Evolutionary conservation across 2,329 filamentous ascomycete genomes (phyloP), one percentile per base, ranked within the genome.

Genomic region (Trichoderma koningii): DNA sequence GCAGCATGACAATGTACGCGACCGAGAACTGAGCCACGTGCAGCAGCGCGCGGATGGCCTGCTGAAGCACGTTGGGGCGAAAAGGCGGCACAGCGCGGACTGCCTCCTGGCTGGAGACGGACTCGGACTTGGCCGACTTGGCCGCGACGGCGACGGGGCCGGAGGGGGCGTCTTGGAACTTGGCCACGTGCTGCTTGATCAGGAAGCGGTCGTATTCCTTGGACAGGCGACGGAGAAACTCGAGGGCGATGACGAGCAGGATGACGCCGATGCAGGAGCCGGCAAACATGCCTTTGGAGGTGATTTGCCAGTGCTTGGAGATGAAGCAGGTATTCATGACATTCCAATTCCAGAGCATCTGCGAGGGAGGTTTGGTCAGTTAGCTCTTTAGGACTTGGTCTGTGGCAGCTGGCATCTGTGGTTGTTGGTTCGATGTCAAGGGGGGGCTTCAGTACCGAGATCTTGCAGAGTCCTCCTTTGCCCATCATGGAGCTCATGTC

Each of bases 331-430:
- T 77, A 73, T 90, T 87, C 73, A 90, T 79, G 3, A 87, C 89
- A 75, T 90, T 82, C 88, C 89, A 91, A 76, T 92, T 93, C 89
- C 89, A 92, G 47, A 91, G 80, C 90, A 92, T 93, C 88, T 91
- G 65, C 1, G 7, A 19, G 2, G 1, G 12, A 5, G 21, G 63
- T n/a, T 9, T 3, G 17, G 15, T 44, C 3, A 34, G 26, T 44
- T n/a, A 52, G 57, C n/a, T 30, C 4, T 9, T 2, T 23, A 23
- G 21, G 21, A 23, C 2, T 23, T 23, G 28, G 28, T 7, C 28
- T 7, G 5, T 7, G 28, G 7, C 2, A 30, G 30, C 52, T 5
- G 15, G 19, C n/a, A 45, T 10, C 23, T 28, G 12, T n/a, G 48
- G 21, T n/a, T 5, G 34, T 38, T 14, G 10, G 34, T 38, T 38